These are phyloP conservation scores for Grigorovia humatica DNA, from an alignment of 805 yeast species.

Conservation along the genomic window DNA sequence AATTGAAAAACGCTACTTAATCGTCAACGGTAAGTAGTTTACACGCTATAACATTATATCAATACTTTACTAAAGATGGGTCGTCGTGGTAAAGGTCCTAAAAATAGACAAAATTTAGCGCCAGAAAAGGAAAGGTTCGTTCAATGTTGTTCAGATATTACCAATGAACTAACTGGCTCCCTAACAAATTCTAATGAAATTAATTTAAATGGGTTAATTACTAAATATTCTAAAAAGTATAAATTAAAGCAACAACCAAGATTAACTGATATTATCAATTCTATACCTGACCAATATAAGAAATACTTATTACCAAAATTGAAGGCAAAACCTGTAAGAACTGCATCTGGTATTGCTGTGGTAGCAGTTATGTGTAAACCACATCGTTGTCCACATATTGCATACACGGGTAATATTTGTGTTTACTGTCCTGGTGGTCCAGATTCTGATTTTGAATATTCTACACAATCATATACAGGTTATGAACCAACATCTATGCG, in stretches of 20 bases:
- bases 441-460: slow-evolving; percentile 94
- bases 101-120: slow-evolving; percentile 46
- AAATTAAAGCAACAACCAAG: slow-evolving; percentile 88
- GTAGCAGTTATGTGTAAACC: slow-evolving; percentile 99
- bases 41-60: too few relatives aligned
- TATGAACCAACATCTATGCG: slow-evolving; percentile 99
- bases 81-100: slow-evolving; percentile 31
- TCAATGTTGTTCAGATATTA: slow-evolving; percentile 86
- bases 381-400: slow-evolving; percentile 97
- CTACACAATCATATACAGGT: slow-evolving; percentile 96
- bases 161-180: slow-evolving; percentile 73
- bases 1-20: too few relatives aligned
- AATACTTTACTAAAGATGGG: slow-evolving; percentile 17
- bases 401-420: slow-evolving; percentile 96
- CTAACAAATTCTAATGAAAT: slow-evolving; percentile 45
- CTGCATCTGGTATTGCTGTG: slow-evolving; percentile 97
- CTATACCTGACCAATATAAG: slow-evolving; percentile 93
- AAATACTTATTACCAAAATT: slow-evolving; percentile 84
- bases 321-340: slow-evolving; percentile 97
- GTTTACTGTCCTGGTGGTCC: slow-evolving; percentile 99
- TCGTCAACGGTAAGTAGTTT: too few relatives aligned
- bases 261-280: slow-evolving; percentile 84
- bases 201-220: slow-evolving; percentile 83
- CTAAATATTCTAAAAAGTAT: slow-evolving; percentile 78
- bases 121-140: slow-evolving; percentile 91